Conservation (phyloP, 192 early-diverging fungal species). For the Allomyces javanicus region DNA sequence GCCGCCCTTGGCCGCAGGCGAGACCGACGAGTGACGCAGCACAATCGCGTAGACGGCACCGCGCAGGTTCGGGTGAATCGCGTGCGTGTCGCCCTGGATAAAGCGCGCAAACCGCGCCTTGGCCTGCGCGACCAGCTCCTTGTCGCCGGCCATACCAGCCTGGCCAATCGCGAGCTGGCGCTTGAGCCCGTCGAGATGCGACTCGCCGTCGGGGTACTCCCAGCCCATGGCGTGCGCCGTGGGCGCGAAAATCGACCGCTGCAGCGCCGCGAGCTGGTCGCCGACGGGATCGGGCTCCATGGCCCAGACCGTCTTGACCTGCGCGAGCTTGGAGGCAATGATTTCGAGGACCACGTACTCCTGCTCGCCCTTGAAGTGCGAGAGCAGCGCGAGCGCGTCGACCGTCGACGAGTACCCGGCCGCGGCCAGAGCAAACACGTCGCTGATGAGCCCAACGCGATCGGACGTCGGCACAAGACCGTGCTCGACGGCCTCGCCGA, state of each 20-base stretch:
- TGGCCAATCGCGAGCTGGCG: slow-evolving; percentile 38
- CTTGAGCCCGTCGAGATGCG: slow-evolving; percentile 30
- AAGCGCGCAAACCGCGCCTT: slow-evolving; percentile 29
- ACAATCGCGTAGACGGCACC: slow-evolving; percentile 37
- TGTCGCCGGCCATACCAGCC: slow-evolving; percentile 37
- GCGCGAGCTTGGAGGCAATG: slow-evolving; percentile 18
- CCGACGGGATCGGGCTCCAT: slow-evolving; percentile 19
- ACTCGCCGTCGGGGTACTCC: slow-evolving; percentile 30
- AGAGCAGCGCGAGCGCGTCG: slow-evolving; percentile 17
- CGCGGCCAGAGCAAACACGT: slow-evolving; percentile 22
- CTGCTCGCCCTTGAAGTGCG: slow-evolving; percentile 23
- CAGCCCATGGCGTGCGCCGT: slow-evolving; percentile 42
- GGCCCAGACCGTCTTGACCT: slow-evolving; percentile 26
- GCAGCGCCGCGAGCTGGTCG: slow-evolving; percentile 19
- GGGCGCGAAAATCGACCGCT: slow-evolving; percentile 27
- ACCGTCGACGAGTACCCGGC: slow-evolving; percentile 22
- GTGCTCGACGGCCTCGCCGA: slow-evolving; percentile 14
- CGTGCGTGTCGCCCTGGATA: slow-evolving; percentile 28
- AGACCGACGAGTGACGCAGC: slow-evolving; percentile 12
- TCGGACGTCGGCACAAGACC: slow-evolving; percentile 20
- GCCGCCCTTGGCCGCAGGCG: background rate
- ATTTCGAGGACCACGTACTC: slow-evolving; percentile 32
- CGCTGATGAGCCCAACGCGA: slow-evolving; percentile 20
- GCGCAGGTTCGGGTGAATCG: slow-evolving; percentile 38
- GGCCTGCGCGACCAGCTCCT: slow-evolving; percentile 24